Percentiles rank a stretch among this genome's conserved stretches.
These are phyloP conservation scores for Lactarius indigo DNA, from an alignment of 768 basidiomycete genomes.

Conservation along the genomic window DNA sequence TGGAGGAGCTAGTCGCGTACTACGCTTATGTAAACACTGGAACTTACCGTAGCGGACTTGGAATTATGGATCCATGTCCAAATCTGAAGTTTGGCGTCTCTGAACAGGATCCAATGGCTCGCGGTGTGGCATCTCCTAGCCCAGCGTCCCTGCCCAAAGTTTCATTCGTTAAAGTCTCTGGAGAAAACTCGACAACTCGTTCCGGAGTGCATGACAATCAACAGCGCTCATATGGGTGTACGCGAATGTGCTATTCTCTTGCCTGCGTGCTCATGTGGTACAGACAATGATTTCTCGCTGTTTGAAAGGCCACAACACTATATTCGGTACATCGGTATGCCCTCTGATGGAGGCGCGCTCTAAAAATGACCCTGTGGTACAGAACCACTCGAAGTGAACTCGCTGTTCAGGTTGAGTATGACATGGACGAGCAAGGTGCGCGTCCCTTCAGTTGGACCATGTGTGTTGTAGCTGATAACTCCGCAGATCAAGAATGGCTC, in stretches of 20 bases:
- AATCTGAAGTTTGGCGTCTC: too few relatives aligned
- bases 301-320: constrained; percentile 81
- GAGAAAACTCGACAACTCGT: constrained; percentile 57
- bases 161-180: constrained; percentile 62
- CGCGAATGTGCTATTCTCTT: constrained; percentile 30
- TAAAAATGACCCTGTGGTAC: constrained; percentile 13
- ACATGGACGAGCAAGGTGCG: constrained; percentile 98
- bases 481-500: constrained; percentile 92
- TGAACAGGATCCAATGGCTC: constrained; percentile 33
- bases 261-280: constrained; percentile 22
- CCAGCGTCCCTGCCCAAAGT: constrained; percentile 55
- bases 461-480: neutral
- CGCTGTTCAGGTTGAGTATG: constrained; percentile 93
- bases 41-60: neutral
- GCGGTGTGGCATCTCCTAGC: constrained; percentile 37
- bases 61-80: neutral
- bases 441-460: neutral
- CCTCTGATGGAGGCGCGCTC: neutral
- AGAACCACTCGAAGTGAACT: constrained; percentile 95
- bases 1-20: constrained; percentile 63
- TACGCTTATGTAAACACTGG: neutral
- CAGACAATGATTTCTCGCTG: constrained; percentile 64
- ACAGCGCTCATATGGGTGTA: constrained; percentile 71
- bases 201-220: constrained; percentile 61
- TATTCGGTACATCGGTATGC: constrained; percentile 83